Base-by-base conservation (phyloP, 352 stramenopile species). In the Phytophthora cryptogea region DNA sequence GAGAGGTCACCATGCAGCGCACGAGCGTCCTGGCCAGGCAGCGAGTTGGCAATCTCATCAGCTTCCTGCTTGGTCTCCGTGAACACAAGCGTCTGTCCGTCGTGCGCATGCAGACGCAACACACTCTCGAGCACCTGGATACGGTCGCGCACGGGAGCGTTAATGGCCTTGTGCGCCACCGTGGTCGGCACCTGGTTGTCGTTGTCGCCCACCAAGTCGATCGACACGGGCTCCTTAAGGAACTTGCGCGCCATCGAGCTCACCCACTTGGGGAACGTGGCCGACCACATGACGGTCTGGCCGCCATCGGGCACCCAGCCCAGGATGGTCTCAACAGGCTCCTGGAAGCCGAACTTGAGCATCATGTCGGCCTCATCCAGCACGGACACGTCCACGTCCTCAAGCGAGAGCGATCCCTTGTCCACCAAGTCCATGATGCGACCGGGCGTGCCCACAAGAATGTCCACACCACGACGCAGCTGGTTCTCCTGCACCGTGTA, bases 281-380 rank as follows among this genome's bases (percentile, higher is more conserved):
- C 97, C 23, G 92, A 98, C 80, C 98, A 99, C 63, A 99, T 89
- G 28, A 99, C 80, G 33, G 88, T 96, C 74, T 99, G 96, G 43
- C 75, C 66, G 13, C 80, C 76, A 4, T 81, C 63, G 2, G 83
- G 88, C 33, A 94, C 85, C 71, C 78, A 86, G 30, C 70, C 74
- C 43, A 99, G 80, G 63, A 99, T 98, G 10, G 88, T 88, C 81
- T 99, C 95, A 14, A 99, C 94, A 32, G 98, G 95, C 46, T 99
- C 96, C 47, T 98, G 93, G 74, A 99, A 99, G 32, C 96, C 96
- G 80, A 99, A 98, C 79, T 98, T 98, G 45, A 99, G 85, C 96
- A 99, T 99, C 88, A 98, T 97, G 71, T 99, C 96, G 27, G 96
- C 96, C 73, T 99, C 96, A 55, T 99, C 96, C 26, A 99, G 80